These are phyloP conservation scores for Rosa hybrid DNA, from an alignment of 331 rosid species.

Conservation along the genomic window DNA sequence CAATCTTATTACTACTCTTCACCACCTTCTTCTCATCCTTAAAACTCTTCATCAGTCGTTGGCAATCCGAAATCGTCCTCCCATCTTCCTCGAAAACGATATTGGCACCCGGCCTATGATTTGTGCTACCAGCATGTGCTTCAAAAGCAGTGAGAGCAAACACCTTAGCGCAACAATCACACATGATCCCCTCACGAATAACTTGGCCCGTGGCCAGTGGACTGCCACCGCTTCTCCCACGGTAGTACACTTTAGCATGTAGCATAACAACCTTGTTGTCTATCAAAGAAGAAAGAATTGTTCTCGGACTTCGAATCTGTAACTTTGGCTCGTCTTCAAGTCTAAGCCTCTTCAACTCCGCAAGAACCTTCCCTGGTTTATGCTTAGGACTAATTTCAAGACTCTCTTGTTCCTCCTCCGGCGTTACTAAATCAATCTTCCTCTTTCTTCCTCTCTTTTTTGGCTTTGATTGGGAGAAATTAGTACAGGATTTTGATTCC, in stretches of 20 bases:
- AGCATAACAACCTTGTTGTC: slow-evolving; percentile 30
- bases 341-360: neutral
- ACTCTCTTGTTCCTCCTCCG: neutral
- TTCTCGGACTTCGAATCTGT: slow-evolving; percentile 22
- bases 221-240: slow-evolving; percentile 10
- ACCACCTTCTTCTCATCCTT: neutral
- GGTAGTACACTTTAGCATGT: slow-evolving; percentile 31
- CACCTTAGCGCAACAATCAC: slow-evolving; percentile 52
- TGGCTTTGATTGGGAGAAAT: neutral
- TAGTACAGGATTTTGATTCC: neutral
- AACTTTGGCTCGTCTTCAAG: neutral
- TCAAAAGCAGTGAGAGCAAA: slow-evolving; percentile 49
- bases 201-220: slow-evolving; percentile 39
- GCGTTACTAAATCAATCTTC: neutral
- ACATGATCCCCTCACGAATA: slow-evolving; percentile 42
- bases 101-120: slow-evolving; percentile 57
- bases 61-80: slow-evolving; percentile 54
- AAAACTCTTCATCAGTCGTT: slow-evolving; percentile 22
- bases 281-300: slow-evolving; percentile 39
- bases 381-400: neutral
- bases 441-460: slow-evolving; percentile 15
- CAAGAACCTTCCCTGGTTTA: slow-evolving; percentile 10
- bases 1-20: too few species aligned
- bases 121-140: slow-evolving; percentile 58
- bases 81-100: slow-evolving; percentile 58